Evolutionary conservation across 345 rosid species (phyloP).

Genomic region (Clarkia xantiana): DNA sequence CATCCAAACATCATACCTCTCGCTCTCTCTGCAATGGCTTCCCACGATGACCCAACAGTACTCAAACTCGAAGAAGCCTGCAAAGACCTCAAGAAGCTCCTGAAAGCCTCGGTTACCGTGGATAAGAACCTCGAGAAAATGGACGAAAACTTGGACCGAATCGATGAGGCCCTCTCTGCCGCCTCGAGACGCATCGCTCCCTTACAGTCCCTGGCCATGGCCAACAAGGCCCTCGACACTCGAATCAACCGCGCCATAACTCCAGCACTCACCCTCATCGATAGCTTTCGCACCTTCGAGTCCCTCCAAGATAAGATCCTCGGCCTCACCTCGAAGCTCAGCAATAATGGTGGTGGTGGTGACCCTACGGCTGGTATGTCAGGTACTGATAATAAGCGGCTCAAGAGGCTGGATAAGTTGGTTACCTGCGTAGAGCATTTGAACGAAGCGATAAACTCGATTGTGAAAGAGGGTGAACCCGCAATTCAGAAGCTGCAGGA

Average conservation of each 20-base stretch:
- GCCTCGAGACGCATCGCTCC: conserved; percentile 35
- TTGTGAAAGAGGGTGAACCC: conserved; percentile 33
- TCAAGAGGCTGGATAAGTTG: conserved; percentile 20
- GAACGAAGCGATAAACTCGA: conserved; percentile 21
- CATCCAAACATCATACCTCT: no score
- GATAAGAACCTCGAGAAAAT: conserved; percentile 22
- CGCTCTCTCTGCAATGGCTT: conserved; percentile 2
- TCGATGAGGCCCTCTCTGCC: conserved; percentile 22
- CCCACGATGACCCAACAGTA: conserved; percentile 15
- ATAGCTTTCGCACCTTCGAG: conserved; percentile 33
- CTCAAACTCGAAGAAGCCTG: conserved; percentile 29
- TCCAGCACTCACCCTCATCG: conserved; percentile 35
- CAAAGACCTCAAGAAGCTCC: conserved; percentile 27
- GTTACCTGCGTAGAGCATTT: conserved; percentile 35
- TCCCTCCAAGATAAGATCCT: conserved; percentile 31
- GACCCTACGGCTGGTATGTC: no score
- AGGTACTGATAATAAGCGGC: conserved; percentile 22
- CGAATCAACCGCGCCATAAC: conserved; percentile 44
- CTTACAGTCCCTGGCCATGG: conserved; percentile 41
- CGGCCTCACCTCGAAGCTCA: conserved; percentile 19
- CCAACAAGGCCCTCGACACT: conserved; percentile 45
- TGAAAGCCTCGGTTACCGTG: conserved; percentile 17
- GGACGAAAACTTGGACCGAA: conserved; percentile 22
- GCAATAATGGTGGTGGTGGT: conserved; percentile 5
- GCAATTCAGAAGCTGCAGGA: conserved; percentile 60